Conservation (phyloP, 352 stramenopile genomes). For the Globisporangium paddicum region DNA sequence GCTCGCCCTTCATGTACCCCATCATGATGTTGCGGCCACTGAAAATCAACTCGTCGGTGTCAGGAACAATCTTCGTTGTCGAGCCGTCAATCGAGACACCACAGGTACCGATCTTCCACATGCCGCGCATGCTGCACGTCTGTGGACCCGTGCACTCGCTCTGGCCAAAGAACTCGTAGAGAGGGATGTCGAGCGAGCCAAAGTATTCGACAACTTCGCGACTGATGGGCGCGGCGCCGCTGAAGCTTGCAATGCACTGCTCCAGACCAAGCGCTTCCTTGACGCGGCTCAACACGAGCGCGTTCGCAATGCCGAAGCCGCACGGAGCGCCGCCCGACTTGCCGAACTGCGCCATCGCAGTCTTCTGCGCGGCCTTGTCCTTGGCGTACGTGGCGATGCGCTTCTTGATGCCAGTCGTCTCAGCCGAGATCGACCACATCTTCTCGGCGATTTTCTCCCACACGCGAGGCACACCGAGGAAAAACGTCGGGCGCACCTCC, state of each 20-base stretch:
- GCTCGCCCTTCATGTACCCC: conserved; percentile 81
- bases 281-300: conserved; percentile 82
- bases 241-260: conserved; percentile 72
- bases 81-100: conserved; percentile 73
- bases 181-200: conserved; percentile 90
- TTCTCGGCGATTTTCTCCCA: conserved; percentile 93
- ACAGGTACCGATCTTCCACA: conserved; percentile 89
- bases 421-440: conserved; percentile 76
- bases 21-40: conserved; percentile 88
- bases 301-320: conserved; percentile 87
- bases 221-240: conserved; percentile 89
- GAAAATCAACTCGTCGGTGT: conserved; percentile 73
- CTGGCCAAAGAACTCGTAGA: conserved; percentile 94
- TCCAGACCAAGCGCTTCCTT: conserved; percentile 90
- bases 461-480: conserved; percentile 89
- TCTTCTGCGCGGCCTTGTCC: conserved; percentile 74
- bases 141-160: conserved; percentile 88
- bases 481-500: conserved; percentile 85
- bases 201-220: conserved; percentile 95
- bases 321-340: conserved; percentile 82
- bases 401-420: conserved; percentile 91
- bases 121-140: conserved; percentile 64
- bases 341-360: conserved; percentile 78
- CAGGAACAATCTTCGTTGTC: conserved; percentile 48
- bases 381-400: conserved; percentile 90